Base-by-base conservation (phyloP, 1,139 yeast genomes). In the Pneumocystis canis region DNA sequence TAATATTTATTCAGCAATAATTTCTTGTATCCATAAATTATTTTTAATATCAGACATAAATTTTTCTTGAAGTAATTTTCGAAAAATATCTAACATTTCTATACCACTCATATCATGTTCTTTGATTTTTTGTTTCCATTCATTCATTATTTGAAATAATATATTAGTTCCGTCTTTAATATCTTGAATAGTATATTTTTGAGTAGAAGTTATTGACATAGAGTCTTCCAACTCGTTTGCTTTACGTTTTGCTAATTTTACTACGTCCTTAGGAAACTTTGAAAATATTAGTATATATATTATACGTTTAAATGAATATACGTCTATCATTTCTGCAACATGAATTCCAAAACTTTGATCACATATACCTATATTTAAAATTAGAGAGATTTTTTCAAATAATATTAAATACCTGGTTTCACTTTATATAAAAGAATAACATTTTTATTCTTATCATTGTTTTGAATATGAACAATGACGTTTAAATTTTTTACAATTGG, bases 261-360 rank as follows among this genome's bases (percentile, higher is more conserved):
- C 83, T 60, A 92, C 92, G 72, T 90, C 90, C 35, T 78, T 77
- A 1, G 98, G 98, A 73, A 92, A 92, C 68, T 87, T 85, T 41
- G 92, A 97, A 25, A 40, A 25, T 5, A 9, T 47, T 25, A 47
- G 54, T 47, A 47, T 47, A 47, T n/a, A n/a, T 25, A 47, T 3
- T 2, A 25, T 25, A 11, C 20, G 20, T 47, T 47, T 25, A 9
- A 47, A 47, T 25, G 14, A 47, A 25, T 25, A 47, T 47, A 47
- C 54, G 25, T 47, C 25, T 9, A 47, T 47, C 59, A 90, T 83
- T 73, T 92, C 97, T 0, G 98, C 97, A 57, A 92, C 98, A 73
- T 92, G 96, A 60, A 92, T 89, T 74, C 98, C 98, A 75, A 92
- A 92, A 0, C 97, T 89, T 72, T 89, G 95, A 71, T 89, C 96